Evolutionary conservation across 371 early-diverging fungal genomes (phyloP).

Genomic region (Apophysomyces sp.): DNA sequence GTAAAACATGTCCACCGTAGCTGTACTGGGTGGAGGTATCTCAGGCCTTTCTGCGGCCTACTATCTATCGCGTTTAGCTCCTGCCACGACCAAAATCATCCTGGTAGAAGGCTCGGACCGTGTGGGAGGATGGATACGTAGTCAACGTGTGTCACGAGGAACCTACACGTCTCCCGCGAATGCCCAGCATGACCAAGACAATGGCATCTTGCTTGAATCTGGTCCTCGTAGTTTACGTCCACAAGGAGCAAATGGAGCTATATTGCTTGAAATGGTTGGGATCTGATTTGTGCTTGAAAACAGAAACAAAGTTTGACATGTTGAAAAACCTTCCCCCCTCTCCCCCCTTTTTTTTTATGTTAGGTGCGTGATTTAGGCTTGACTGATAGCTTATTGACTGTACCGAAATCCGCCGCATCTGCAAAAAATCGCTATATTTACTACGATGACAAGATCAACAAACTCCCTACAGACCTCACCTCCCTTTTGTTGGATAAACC

Average conservation of each 20-base stretch:
- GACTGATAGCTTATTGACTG: slow-evolving; percentile 49
- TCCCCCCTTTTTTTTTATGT: neutral
- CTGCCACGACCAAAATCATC: slow-evolving; percentile 52
- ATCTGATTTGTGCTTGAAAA: no score
- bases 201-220: slow-evolving; percentile 69
- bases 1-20: slow-evolving; percentile 30
- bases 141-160: slow-evolving; percentile 46
- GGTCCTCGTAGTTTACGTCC: slow-evolving; percentile 92
- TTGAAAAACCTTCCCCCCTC: neutral
- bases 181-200: slow-evolving; percentile 15
- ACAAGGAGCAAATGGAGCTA: slow-evolving; percentile 65
- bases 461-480: slow-evolving; percentile 50
- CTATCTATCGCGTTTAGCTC: slow-evolving; percentile 67
- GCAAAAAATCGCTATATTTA: slow-evolving; percentile 84
- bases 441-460: slow-evolving; percentile 66
- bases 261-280: slow-evolving; percentile 78
- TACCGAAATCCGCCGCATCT: slow-evolving; percentile 69
- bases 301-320: neutral
- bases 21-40: slow-evolving; percentile 92
- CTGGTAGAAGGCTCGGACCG: slow-evolving; percentile 75
- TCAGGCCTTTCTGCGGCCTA: slow-evolving; percentile 88
- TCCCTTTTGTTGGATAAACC: slow-evolving; percentile 49
- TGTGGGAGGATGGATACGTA: slow-evolving; percentile 88
- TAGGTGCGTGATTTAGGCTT: slow-evolving; percentile 69
- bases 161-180: slow-evolving; percentile 7